phyloP scores from a whole-genome alignment of 2,329 filamentous ascomycete genomes.

The Cyphellophora europaea region DNA sequence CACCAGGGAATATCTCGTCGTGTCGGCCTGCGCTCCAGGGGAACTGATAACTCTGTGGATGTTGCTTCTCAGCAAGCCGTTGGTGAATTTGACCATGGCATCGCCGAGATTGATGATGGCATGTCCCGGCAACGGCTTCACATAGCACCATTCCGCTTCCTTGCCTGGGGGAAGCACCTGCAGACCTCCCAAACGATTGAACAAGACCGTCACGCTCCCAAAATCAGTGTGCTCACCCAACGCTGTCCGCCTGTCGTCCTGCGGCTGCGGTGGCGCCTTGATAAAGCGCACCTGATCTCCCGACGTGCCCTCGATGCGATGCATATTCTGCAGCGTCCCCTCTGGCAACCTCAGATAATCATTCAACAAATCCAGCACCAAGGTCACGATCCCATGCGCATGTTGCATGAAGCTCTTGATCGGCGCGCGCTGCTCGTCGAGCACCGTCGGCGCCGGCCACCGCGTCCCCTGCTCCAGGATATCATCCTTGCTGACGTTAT shows the following conservation, averaged over 20 bases:
- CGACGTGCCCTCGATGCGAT: constrained; percentile 32
- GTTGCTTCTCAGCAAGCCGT: constrained; percentile 30
- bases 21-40: constrained; percentile 36
- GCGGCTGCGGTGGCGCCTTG: constrained; percentile 37
- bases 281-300: constrained; percentile 48
- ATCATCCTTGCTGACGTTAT: constrained; percentile 46
- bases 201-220: constrained; percentile 46
- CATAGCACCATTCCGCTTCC: constrained; percentile 41
- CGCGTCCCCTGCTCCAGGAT: constrained; percentile 30
- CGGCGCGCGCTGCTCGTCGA: constrained; percentile 26
- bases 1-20: constrained; percentile 42
- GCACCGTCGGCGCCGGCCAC: constrained; percentile 33
- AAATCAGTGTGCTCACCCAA: constrained; percentile 50
- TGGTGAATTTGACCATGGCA: constrained; percentile 35
- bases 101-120: constrained; percentile 36
- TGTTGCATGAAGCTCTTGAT: constrained; percentile 35
- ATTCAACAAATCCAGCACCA: constrained; percentile 37
- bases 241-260: constrained; percentile 31
- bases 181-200: constrained; percentile 46
- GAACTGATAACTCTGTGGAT: constrained; percentile 43
- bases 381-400: constrained; percentile 36
- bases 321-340: constrained; percentile 35
- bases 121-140: constrained; percentile 39
- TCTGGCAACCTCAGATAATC: constrained; percentile 31
- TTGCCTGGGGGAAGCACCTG: constrained; percentile 39